Conservation (phyloP, 192 early-diverging fungal genomes). For the Backusella morwellensis region DNA sequence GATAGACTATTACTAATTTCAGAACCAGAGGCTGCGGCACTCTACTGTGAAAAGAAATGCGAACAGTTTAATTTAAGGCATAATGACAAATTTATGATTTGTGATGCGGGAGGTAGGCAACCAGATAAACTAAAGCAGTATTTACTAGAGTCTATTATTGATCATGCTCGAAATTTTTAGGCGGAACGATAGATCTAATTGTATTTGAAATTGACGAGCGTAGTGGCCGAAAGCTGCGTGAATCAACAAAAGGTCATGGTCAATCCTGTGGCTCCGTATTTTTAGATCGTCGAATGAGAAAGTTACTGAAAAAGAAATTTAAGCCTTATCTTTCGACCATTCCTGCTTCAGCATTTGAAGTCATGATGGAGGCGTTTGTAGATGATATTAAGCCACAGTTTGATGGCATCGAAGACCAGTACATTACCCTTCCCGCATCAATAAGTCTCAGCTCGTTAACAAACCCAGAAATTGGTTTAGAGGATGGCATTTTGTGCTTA, state of each 20-base stretch:
- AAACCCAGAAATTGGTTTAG: constrained; percentile 48
- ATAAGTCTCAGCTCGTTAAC: constrained; percentile 45
- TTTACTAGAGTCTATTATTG: neutral
- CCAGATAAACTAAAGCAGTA: neutral
- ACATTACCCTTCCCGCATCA: constrained; percentile 48
- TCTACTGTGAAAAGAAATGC: constrained; percentile 54
- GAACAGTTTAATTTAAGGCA: constrained; percentile 51
- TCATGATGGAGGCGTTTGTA: constrained; percentile 54
- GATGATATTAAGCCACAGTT: constrained; percentile 56
- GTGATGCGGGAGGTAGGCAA: constrained; percentile 48
- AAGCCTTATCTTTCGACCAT: constrained; percentile 41
- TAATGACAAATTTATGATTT: constrained; percentile 54
- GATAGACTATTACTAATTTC: constrained; percentile 49
- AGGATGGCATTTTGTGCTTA: constrained; percentile 52
- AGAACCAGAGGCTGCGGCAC: constrained; percentile 56
- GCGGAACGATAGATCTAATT: constrained; percentile 56
- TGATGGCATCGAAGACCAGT: constrained; percentile 48
- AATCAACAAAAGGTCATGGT: constrained; percentile 45
- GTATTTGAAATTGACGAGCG: constrained; percentile 45
- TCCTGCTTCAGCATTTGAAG: constrained; percentile 49
- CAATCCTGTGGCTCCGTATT: constrained; percentile 51
- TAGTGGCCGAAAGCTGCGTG: constrained; percentile 35
- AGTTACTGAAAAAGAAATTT: constrained; percentile 45
- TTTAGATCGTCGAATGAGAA: constrained; percentile 46
- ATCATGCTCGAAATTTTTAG: neutral